Conservation (phyloP, 768 basidiomycete genomes). For the Tulasnella sp. region DNA sequence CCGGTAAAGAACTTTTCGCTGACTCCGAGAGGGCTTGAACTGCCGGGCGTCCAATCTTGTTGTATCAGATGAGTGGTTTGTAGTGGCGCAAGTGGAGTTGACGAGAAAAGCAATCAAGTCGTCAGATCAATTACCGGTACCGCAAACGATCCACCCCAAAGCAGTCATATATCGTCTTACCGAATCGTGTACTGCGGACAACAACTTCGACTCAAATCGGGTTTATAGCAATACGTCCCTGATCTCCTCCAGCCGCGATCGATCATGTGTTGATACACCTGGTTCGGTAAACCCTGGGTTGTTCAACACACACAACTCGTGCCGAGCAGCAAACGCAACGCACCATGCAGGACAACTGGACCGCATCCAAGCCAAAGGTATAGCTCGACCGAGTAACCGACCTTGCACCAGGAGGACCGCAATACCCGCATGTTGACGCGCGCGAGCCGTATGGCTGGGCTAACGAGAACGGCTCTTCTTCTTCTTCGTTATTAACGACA, state of each 20-base stretch:
- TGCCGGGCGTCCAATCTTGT: slow-evolving; percentile 54
- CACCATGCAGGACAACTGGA: slow-evolving; percentile 13
- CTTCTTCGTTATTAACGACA: not conserved
- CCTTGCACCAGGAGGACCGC: slow-evolving; percentile 44
- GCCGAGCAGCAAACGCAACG: not conserved
- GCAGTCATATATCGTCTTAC: slow-evolving; percentile 34
- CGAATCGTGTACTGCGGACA: slow-evolving; percentile 95
- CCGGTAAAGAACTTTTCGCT: slow-evolving; percentile 65
- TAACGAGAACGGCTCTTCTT: not conserved
- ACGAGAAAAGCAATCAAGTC: slow-evolving; percentile 15
- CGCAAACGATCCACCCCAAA: no score
- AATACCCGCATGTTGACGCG: slow-evolving; percentile 56
- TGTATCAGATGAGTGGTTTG: not conserved
- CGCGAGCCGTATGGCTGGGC: not conserved
- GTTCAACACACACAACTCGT: not conserved
- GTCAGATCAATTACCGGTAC: slow-evolving; percentile 23
- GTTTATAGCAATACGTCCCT: slow-evolving; percentile 80
- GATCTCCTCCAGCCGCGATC: slow-evolving; percentile 81
- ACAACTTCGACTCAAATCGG: slow-evolving; percentile 70
- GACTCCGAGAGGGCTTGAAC: slow-evolving; percentile 65
- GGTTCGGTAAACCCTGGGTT: not conserved
- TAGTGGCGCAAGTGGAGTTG: not conserved
- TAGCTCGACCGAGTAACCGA: not conserved
- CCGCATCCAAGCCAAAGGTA: not conserved
- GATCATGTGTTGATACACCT: slow-evolving; percentile 78